Base-by-base conservation (phyloP, 2,329 filamentous ascomycete genomes). In the Alternaria longipes region DNA sequence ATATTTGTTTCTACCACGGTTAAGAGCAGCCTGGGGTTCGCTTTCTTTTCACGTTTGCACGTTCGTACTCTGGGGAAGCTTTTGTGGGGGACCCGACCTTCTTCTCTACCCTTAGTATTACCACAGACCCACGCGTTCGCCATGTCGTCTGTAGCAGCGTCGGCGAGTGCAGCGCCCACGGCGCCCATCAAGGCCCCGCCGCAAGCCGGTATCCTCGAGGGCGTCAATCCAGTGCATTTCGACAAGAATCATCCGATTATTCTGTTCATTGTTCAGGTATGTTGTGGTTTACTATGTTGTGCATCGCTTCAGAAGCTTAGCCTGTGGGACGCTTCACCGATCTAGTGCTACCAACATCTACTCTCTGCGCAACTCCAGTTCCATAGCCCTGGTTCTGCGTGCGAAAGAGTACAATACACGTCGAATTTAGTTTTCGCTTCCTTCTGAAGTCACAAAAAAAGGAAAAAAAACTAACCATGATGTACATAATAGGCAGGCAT, bases 191-290 rank as follows among this genome's bases (percentile, higher is more conserved):
- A 73, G 62, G 76, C 68, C 20, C 72, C 83, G 49, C 81, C 84
- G 7, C 89, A 91, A 75, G 88, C 84, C 53, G 91, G 91, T 64
- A 86, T 94, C 61, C 82, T 94, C 44, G 90, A 93, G 66, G 89
- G 89, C 44, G 80, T 86, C 54, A 89, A 92, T 65, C 91, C 91
- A 1, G 84, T 90, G 30, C 74, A 85, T 30, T 93, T 90, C 79
- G 87, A 90, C 68, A 72, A 89, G 11, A 90, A 86, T 59, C 90
- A 93, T 66, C 91, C 91, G 7, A 89, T 94, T 63, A 87, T 88
- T 46, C 78, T 92, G 47, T 93, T 94, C 79, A 92, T 93, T 71
- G 90, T 93, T 50, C 90, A 90, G 84, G 88, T 87, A 81, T 34
- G 75, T 59, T 24, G 24, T 22, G 36, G 11, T 38, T 26, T 32